Evolutionary conservation across 208 protist genomes (phyloP).

Genomic region (Novymonas esmeraldas): DNA sequence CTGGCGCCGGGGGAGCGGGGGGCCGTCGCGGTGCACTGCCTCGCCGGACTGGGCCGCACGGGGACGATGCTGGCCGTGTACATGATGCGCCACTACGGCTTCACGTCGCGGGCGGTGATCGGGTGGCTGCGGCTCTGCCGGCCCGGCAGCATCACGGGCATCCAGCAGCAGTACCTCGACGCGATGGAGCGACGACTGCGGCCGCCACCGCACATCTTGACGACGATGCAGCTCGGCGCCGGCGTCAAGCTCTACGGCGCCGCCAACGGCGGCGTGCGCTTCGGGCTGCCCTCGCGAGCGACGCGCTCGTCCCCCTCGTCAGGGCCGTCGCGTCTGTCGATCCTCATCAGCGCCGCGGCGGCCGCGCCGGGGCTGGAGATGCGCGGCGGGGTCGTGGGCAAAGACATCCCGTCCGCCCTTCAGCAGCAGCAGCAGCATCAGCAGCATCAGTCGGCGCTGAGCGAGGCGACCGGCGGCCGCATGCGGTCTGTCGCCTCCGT

Average conservation of each 20-base stretch:
- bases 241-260: neutral
- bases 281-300: neutral
- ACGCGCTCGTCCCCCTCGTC: neutral
- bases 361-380: neutral
- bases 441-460: too few species aligned
- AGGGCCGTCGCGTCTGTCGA: neutral
- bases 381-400: neutral
- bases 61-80: slow-evolving; percentile 93
- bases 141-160: slow-evolving; percentile 96
- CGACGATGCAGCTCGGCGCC: slow-evolving; percentile 17
- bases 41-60: slow-evolving; percentile 96
- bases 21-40: slow-evolving; percentile 95
- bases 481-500: neutral
- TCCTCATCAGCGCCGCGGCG: neutral
- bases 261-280: neutral
- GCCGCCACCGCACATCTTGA: slow-evolving; percentile 30
- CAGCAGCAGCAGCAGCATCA: too few species aligned
- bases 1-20: slow-evolving; percentile 21
- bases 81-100: slow-evolving; percentile 94
- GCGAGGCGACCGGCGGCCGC: neutral
- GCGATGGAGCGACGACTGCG: slow-evolving; percentile 72
- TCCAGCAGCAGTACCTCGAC: slow-evolving; percentile 95
- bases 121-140: slow-evolving; percentile 94
- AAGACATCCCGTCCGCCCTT: neutral
- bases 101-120: slow-evolving; percentile 93